A percentile compares a stretch with the other conserved stretches of the same genome.
phyloP scores from a whole-genome alignment of 345 rosid species.

The Syzygium jambos region DNA sequence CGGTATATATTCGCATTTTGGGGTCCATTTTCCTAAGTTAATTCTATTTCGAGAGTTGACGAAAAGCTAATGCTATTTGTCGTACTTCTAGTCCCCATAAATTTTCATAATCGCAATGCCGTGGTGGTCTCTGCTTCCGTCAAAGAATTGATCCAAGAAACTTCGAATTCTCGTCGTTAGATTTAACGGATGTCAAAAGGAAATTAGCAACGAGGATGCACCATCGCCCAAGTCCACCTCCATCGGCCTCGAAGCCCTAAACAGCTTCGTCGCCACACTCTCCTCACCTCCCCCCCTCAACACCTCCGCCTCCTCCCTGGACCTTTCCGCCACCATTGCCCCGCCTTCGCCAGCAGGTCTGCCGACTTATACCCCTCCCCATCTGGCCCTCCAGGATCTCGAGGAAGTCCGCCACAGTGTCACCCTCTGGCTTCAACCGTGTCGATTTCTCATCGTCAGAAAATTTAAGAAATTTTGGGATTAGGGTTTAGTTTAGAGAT shows the following conservation, averaged over 20 bases:
- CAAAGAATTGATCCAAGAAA: too few species aligned
- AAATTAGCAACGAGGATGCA: background rate
- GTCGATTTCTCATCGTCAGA: constrained; percentile 19
- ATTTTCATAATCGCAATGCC: too few species aligned
- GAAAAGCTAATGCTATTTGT: background rate
- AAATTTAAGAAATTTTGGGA: background rate
- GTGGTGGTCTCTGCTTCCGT: too few species aligned
- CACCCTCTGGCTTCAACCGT: constrained; percentile 64
- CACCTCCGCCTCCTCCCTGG: constrained; percentile 78
- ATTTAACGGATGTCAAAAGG: too few species aligned
- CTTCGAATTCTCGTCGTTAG: too few species aligned
- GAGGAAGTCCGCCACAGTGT: constrained; percentile 68
- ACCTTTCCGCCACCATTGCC: constrained; percentile 78
- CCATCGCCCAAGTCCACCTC: constrained; percentile 97
- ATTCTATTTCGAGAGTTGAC: background rate
- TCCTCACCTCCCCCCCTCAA: constrained; percentile 77
- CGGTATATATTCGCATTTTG: background rate
- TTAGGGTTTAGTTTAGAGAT: background rate
- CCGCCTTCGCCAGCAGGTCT: constrained; percentile 55
- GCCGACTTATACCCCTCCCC: constrained; percentile 63
- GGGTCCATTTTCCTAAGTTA: background rate
- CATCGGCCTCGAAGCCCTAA: constrained; percentile 77
- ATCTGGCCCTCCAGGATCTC: constrained; percentile 61
- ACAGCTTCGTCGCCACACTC: constrained; percentile 70
- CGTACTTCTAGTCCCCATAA: background rate